phyloP scores from a whole-genome alignment of 2,329 filamentous ascomycete genomes.

The Sporothrix brunneoviolacea region DNA sequence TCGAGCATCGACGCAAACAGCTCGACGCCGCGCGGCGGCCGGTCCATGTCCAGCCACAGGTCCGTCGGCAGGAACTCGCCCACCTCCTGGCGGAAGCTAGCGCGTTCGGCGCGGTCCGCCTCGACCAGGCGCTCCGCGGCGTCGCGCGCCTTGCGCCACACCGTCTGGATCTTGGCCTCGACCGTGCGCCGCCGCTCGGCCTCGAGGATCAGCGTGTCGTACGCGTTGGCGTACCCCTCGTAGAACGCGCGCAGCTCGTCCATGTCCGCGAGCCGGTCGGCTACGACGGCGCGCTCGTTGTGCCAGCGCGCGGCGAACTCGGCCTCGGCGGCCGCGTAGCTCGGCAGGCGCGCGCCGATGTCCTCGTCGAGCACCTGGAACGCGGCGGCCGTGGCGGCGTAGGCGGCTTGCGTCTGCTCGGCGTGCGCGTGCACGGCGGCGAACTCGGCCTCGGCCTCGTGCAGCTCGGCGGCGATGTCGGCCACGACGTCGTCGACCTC shows the following conservation, averaged over 20 bases:
- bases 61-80: constrained; percentile 84
- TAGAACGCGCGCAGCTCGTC: constrained; percentile 75
- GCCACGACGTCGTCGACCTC: constrained; percentile 60
- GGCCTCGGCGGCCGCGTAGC: constrained; percentile 57
- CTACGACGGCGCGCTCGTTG: constrained; percentile 64
- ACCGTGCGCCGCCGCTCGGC: constrained; percentile 66
- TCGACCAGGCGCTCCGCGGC: constrained; percentile 70
- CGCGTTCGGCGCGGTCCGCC: constrained; percentile 64
- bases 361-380: constrained; percentile 61
- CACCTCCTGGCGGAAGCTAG: constrained; percentile 72
- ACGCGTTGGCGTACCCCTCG: constrained; percentile 76
- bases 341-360: constrained; percentile 58
- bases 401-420: constrained; percentile 46
- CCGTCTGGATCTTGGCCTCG: constrained; percentile 64
- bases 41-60: constrained; percentile 72
- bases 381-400: constrained; percentile 53
- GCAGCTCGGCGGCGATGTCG: constrained; percentile 67
- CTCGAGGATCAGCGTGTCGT: constrained; percentile 78
- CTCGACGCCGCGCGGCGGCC: constrained; percentile 47
- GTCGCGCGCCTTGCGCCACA: constrained; percentile 71
- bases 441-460: constrained; percentile 69
- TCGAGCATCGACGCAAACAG: constrained; percentile 23
- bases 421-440: constrained; percentile 58
- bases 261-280: constrained; percentile 66
- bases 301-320: constrained; percentile 65